Base-by-base conservation (phyloP, 1,284 basidiomycete species). In the Cerioporus squamosus region DNA sequence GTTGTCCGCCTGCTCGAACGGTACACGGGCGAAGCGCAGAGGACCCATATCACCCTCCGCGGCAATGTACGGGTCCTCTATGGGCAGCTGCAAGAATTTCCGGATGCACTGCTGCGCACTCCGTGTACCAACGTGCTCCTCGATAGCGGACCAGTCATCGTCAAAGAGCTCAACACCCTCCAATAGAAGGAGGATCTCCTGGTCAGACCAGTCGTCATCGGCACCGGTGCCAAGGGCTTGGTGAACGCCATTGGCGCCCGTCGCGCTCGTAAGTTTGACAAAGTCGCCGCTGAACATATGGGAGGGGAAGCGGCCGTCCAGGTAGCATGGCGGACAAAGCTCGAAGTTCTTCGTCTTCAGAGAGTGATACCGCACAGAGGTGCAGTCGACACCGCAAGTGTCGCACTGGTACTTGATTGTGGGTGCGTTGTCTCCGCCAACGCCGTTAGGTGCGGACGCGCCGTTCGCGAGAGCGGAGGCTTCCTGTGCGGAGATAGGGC, bases 161-260 rank as follows among this genome's bases (percentile, higher is more conserved):
- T 98, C 94, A 73, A 90, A 95, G 94, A 99, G 97, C 76, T 99
- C 97, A 51, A 99, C 86, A 17, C 91, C 97, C 75, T 99, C 97
- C 18, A 99, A 82, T 15, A 99, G 80, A 2, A 94, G 77, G 14
- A 99, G 76, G 18, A 91, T 84, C 75, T 99, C 97, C 71, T 95
- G 91, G 72, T 98, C 95, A 4, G 87, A 84, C 97, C 97, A 99
- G 64, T 91, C 88, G 64, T 90, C 85, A 44, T 84, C 82, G 20
- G 75, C 77, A 0, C 79, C 77, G 2, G 71, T 67, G 5, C 74
- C 78, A 44, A 82, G 81, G 15, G 77, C 76, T 15, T 81, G 71
- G 50, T 72, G 71, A 15, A 74, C 68, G 18, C 74, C 74, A 42
- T 73, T 72, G 12, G 72, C 66, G 2, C 64, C 68, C 2, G 79